Conservation (phyloP, 768 basidiomycete genomes). For the Mycena pura region DNA sequence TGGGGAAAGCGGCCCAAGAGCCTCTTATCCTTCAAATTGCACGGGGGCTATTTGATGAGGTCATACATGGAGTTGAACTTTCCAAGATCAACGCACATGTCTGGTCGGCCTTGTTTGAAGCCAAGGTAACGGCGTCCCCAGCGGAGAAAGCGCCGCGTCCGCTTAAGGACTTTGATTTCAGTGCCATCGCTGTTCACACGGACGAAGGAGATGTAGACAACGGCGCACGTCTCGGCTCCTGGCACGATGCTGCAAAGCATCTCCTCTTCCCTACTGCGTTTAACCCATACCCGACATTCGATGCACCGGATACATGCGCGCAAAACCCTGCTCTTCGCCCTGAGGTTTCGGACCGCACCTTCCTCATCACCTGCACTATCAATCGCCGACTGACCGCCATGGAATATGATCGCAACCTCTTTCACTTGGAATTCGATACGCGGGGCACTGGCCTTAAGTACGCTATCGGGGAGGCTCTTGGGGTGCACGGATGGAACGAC, state of each 20-base stretch:
- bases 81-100: slow-evolving; percentile 60
- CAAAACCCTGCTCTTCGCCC: slow-evolving; percentile 82
- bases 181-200: slow-evolving; percentile 75
- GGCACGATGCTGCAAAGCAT: slow-evolving; percentile 90
- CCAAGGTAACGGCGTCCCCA: slow-evolving; percentile 48
- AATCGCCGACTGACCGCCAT: slow-evolving; percentile 93
- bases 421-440: slow-evolving; percentile 97
- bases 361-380: slow-evolving; percentile 91
- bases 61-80: slow-evolving; percentile 55
- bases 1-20: slow-evolving; percentile 68
- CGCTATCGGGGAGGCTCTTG: slow-evolving; percentile 95
- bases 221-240: slow-evolving; percentile 66
- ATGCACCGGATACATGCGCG: slow-evolving; percentile 49
- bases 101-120: slow-evolving; percentile 71
- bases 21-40: slow-evolving; percentile 59
- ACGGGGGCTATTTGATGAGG: slow-evolving; percentile 50
- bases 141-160: slow-evolving; percentile 31
- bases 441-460: slow-evolving; percentile 93
- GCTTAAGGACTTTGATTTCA: slow-evolving; percentile 70
- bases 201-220: slow-evolving; percentile 63
- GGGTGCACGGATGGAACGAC: slow-evolving; percentile 98
- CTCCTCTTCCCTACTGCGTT: slow-evolving; percentile 81
- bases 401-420: slow-evolving; percentile 98
- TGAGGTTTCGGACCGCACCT: slow-evolving; percentile 87
- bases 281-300: slow-evolving; percentile 61